Evolutionary conservation across 495 filamentous ascomycete species (phyloP).

Genomic region (Sabuloglossum arenarium): DNA sequence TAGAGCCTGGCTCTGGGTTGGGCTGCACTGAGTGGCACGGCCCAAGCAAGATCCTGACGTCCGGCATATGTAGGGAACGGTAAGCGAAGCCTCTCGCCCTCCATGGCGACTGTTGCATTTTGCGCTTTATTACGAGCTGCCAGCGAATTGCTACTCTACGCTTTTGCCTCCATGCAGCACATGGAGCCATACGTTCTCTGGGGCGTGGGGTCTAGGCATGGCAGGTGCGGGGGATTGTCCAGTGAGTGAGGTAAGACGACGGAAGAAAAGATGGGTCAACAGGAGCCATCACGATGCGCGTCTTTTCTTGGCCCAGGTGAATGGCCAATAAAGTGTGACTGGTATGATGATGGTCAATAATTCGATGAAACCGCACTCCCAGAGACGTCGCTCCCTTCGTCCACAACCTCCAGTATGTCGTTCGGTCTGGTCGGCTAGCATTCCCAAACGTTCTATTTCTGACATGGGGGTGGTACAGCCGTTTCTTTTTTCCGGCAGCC

Average conservation of each 20-base stretch:
- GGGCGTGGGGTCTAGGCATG: background rate
- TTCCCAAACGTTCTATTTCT: background rate
- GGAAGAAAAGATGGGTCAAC: background rate
- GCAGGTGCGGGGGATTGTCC: background rate
- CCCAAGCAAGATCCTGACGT: background rate
- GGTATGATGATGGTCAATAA: background rate
- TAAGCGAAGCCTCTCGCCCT: background rate
- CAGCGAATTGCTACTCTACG: background rate
- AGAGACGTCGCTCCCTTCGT: too few relatives aligned
- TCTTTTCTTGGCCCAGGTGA: background rate
- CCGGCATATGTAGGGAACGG: background rate
- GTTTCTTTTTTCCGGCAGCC: background rate
- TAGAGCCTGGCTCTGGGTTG: background rate
- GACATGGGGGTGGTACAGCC: background rate
- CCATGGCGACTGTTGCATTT: background rate
- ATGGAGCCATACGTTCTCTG: background rate
- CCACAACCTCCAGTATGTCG: background rate
- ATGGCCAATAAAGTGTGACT: background rate
- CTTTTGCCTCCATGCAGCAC: background rate
- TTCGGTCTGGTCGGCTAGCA: background rate
- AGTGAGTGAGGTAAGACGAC: background rate
- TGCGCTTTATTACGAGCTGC: constrained; percentile 1
- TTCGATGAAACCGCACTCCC: background rate
- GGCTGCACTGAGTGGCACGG: background rate
- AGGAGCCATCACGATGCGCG: background rate